Percentiles rank a stretch among this genome's conserved stretches.
phyloP scores from a whole-genome alignment of 2,329 filamentous ascomycete genomes.

The Alternaria dauci region DNA sequence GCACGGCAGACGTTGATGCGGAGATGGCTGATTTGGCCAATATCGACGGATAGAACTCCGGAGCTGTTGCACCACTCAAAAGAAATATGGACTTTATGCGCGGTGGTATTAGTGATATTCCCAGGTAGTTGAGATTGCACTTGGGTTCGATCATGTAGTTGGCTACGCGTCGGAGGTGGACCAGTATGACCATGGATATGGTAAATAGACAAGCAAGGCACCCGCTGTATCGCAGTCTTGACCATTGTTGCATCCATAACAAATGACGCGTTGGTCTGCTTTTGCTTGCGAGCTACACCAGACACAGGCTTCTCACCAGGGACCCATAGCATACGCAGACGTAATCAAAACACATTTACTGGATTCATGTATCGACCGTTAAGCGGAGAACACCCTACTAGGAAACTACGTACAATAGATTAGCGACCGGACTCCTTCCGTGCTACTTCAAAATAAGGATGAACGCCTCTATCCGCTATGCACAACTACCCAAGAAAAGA shows the following conservation, averaged over 20 bases:
- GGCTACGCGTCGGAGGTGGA: not conserved
- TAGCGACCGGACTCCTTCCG: slow-evolving; percentile 12
- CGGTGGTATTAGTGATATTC: not conserved
- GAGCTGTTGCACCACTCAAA: not conserved
- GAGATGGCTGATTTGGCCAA: slow-evolving; percentile 45
- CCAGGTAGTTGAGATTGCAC: not conserved
- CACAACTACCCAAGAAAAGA: not conserved
- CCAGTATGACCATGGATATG: not conserved
- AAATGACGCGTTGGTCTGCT: not conserved
- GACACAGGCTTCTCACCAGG: not conserved
- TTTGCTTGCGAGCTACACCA: not conserved
- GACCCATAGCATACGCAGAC: not conserved
- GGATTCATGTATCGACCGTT: slow-evolving; percentile 3
- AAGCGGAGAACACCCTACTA: slow-evolving; percentile 6
- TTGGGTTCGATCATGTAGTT: not conserved
- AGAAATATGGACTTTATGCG: not conserved
- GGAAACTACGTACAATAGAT: slow-evolving; percentile 4
- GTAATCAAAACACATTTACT: not conserved
- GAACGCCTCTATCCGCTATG: not conserved
- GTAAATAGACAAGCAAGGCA: not conserved
- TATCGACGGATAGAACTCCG: slow-evolving; percentile 9
- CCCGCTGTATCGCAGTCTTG: not conserved
- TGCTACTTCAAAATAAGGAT: not conserved
- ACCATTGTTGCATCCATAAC: not conserved
- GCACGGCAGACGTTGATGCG: slow-evolving; percentile 45